Base-by-base conservation (phyloP, 2,329 filamentous ascomycete genomes). In the Penicillium sp. region DNA sequence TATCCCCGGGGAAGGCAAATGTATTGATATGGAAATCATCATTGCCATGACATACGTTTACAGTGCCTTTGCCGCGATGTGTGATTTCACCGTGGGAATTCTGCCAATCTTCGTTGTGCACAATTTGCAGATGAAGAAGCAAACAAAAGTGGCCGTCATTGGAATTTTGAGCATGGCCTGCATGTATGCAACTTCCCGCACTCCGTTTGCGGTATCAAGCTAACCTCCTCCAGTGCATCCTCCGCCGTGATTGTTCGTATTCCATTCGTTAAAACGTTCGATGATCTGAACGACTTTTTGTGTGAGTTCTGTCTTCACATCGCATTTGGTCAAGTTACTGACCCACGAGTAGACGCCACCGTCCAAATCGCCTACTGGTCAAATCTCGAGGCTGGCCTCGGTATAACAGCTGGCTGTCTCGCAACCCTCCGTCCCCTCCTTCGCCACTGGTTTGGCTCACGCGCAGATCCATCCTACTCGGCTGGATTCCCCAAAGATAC, bases 151-250 rank as follows among this genome's bases (percentile, higher is more conserved):
- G 2, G 75, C 81, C 1, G 72, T 86, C 4, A 75, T 79, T 8
- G 74, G 76, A 0, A 75, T 87, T 42, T 69, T 87, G 46, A 74
- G 76, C 2, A 79, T 86, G 72, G 85, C 82, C 32, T 83, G 83
- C 61, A 75, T 78, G 68, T 71, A 61, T 16, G 68, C 63, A n/a
- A 21, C 38, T 4, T 13, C 13, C 13, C 1, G 27, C 41, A 1
- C 22, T 43, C 24, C 39, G 29, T 16, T 42, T 11, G 71, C 70
- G 61, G 8, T 16, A 14, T n/a, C 10, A 27, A 3, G 10, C 10
- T 24, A 31, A 7, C 3, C 18, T n/a, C 18, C 4, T 18, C 18
- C 29, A 72, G 69, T 41, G 79, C 76, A 18, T 80, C 78, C 0
- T 69, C 77, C 4, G 73, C 69, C 4, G 66, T 81, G 8, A 74